Evolutionary conservation across 2,329 filamentous ascomycete species (phyloP), one percentile per base, ranked within the genome.

Genomic region (Monilinia fructicola): DNA sequence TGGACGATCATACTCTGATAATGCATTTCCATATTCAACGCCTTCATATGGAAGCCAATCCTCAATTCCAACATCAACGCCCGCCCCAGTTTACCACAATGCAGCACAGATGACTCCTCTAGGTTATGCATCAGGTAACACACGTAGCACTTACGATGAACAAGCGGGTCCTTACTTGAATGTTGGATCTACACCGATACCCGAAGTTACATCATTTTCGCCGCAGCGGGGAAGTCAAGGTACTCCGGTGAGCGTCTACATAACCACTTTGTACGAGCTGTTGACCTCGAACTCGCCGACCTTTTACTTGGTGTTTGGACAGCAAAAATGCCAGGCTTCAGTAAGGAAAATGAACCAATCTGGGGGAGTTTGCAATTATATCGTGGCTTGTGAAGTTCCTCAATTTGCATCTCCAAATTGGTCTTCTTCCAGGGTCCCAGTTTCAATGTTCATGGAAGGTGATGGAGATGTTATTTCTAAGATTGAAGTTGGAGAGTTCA

Each of bases 231-330:
- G 93, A 54, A 79, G 82, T 44, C 84, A 85, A 74, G 90, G 90
- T 64, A 90, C 89, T 26, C 88, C 88, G 73, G 81, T 97, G 12
- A 84, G 85, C 68, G 83, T 97, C 70, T 89, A 91, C 75, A 85
- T 96, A 40, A 87, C 88, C 63, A 89, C 90, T 54, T 84, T 88
- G 68, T 91, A 91, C 79, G 90, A 96, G 74, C 79, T 96, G 67
- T 84, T 88, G 77, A 84, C 82, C 42, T 83, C 82, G 67, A 83
- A 81, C 53, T 75, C 80, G 65, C 81, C 84, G 2, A 82, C 82
- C 61, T 87, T 91, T 73, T 88, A 80, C 70, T 78, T 97, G 65
- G 84, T 88, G 56, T 96, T 97, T 78, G 92, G 92, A n/a, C 83
- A 85, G n/a, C 86, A 90, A 73, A 88, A 88, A 77, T 90, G 88